Base-by-base conservation (phyloP, 352 stramenopile genomes). In the Plasmopara viticola region DNA sequence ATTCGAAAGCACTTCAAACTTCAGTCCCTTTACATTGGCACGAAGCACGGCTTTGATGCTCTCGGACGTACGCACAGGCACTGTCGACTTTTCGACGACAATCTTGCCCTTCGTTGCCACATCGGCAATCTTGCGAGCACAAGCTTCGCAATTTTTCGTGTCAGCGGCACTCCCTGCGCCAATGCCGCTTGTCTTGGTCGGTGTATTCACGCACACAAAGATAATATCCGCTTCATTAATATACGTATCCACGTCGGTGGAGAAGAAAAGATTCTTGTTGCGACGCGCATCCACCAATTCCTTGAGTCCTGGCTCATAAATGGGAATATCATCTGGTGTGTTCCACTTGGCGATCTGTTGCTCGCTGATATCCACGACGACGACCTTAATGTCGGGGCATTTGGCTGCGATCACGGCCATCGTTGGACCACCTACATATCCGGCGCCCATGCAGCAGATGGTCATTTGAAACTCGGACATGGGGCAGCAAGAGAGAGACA, bases 141-240 rank as follows among this genome's bases (percentile, higher is more conserved):
- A 99, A 17, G 97, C 79, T 74, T 99, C 97, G 61, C 96, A 98
- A 76, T 99, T 99, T 66, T 98, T 98, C 14, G 98, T 98, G 70
- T 99, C 98, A 13, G 97, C 96, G 5, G 96, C 96, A 53, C 92
- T 94, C 28, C 97, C 97, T 9, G 96, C 95, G 41, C 97, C 97
- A 51, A 99, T 98, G 57, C 96, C 97, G 53, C 83, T 88, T 1
- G 79, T 94, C 74, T 99, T 99, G 33, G 96, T 99, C 13, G 97
- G 97, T 47, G 97, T 99, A 76, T 99, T 99, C 17, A 99, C 96
- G 53, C 78, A 95, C n/a, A 99, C 97, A 62, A 99, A 99, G 66
- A 99, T 96, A 55, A 99, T 94, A 57, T 99, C 91, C 34, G 96
- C 97, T 50, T 96, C 79, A 48, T 97, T 83, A 53, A 99, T 98